Conservation (phyloP, 257 asterid genomes). For the Solanum etuberosum region DNA sequence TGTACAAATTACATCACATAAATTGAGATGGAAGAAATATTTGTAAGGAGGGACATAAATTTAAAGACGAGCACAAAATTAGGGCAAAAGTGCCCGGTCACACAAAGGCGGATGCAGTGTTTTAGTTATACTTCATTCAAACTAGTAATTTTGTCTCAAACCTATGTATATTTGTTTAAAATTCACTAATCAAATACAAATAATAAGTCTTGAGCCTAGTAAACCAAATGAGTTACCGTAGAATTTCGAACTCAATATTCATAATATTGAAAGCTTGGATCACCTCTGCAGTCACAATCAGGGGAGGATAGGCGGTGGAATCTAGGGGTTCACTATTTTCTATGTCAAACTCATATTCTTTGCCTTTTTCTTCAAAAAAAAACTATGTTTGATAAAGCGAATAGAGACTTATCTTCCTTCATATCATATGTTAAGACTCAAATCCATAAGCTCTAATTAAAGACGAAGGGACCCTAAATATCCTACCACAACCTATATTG, state of each 20-base stretch:
- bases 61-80: background rate
- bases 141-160: no score
- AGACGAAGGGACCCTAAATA: background rate
- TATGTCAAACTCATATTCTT: background rate
- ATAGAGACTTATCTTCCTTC: no score
- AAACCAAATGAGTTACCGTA: background rate
- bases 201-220: background rate
- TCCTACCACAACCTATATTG: background rate
- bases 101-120: background rate
- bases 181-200: background rate
- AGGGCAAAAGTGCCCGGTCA: background rate
- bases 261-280: no score
- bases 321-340: no score
- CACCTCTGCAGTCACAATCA: no score
- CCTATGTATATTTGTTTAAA: no score
- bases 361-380: background rate
- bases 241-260: background rate
- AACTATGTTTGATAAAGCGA: background rate
- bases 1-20: no score
- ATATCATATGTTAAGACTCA: no score
- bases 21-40: background rate
- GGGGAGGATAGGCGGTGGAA: no score
- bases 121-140: background rate
- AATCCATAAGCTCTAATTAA: fast-evolving
- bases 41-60: background rate